Evolutionary conservation across 1,139 yeast species (phyloP), one percentile per base, ranked within the genome.

Genomic region (Candida neerlandica): DNA sequence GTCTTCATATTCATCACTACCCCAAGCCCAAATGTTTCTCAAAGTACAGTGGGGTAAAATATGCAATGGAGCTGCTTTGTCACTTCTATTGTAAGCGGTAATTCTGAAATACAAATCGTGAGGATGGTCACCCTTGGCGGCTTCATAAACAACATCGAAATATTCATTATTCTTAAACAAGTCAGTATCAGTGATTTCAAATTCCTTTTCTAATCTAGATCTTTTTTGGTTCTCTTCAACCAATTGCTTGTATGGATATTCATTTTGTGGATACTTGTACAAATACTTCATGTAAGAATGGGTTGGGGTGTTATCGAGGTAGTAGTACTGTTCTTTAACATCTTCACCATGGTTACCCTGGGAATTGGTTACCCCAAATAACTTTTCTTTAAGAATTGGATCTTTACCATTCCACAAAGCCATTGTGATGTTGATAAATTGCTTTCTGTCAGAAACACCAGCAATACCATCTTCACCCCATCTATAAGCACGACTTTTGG

Each of bases 391-490:
- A 65, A 92, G 77, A 57, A 91, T 81, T 39, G 82, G 86, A 67
- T 92, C 98, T 60, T 89, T 77, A 53, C 88, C 97, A 70, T 92
- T 92, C 98, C 98, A 92, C 55, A 92, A 75, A 1, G 92, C 96
- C 74, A 91, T 77, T 34, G 90, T 80, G 56, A 89, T 69, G 65
- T 96, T 87, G 48, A 89, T 73, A 60, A 81, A 69, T 65, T 89
- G 97, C 60, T 89, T 92, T 57, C 89, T 84, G 65, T 92, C 98
- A 52, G 89, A 81, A 18, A 90, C 88, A 48, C 98, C 98, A 9
- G 96, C 96, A 59, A 92, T 75, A 3, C 98, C 98, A 65, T 92
- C 98, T 67, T 92, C 98, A 44, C 97, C 96, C 98, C 98, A 92
- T 48, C 98, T 78, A 64, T 89, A 92, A 15, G 89, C 84, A 62